Base-by-base conservation (phyloP, 2,329 filamentous ascomycete species). In the Clonostachys chloroleuca region DNA sequence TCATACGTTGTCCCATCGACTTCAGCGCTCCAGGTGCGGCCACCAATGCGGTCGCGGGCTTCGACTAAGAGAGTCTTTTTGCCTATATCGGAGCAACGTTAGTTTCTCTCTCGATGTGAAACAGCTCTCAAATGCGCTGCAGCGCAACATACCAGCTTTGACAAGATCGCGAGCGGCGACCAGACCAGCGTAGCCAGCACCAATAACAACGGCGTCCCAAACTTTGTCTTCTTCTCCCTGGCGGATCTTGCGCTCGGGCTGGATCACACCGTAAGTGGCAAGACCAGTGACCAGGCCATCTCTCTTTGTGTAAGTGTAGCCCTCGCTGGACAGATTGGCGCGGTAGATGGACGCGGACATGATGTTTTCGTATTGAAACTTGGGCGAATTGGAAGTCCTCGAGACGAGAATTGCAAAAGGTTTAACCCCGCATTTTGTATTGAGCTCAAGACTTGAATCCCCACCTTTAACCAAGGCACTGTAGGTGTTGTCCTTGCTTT, bases 1-100 rank as follows among this genome's bases (percentile, higher is more conserved):
- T 72, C 68, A 45, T 63, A 70, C 1, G 57, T 54, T 24, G 63
- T 62, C 0, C 63, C 68, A 8, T 59, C 56, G 13, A 66, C 62
- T 17, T 61, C 60, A 7, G 63, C 56, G 4, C 59, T 62, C 63
- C 66, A 72, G 2, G 66, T 66, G 2, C 70, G 60, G 2, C 70
- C 68, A 12, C 69, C 69, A 40, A 72, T 63, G 2, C 69, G 56
- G 47, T 73, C 69, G 20, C 70, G 59, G 2, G 61, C 67, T 51
- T 72, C 70, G 4, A 73, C 34, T 1, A 72, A 55, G 9, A 72
- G 58, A 1, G 63, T 59, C 8, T 53, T 53, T 33, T 55, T 49
- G 36, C 54, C 52, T 55, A 37, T 30, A 17, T 24, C 39, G 18
- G 12, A 51, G 8, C 24, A 44, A 14, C 37, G 12, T 16, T 43